phyloP scores from a whole-genome alignment of 2,329 filamentous ascomycete species.

The Arthroderma sp. region DNA sequence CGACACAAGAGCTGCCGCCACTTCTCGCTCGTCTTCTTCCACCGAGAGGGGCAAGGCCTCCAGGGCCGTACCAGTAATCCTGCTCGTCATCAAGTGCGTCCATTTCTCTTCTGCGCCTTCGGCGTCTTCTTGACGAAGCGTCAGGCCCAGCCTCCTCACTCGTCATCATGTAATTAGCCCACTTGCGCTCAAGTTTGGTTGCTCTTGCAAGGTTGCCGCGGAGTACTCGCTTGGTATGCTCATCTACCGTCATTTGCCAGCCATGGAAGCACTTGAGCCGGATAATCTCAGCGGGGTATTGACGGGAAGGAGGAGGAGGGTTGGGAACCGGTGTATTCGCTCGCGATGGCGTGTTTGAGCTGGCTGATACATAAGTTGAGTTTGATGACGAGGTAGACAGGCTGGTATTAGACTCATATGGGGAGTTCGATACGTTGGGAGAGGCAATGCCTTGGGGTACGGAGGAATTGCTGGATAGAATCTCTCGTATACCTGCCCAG shows the following conservation, averaged over 20 bases:
- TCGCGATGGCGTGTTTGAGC: constrained; percentile 1
- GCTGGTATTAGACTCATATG: constrained; percentile 18
- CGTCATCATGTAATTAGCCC: constrained; percentile 89
- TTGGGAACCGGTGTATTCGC: not conserved
- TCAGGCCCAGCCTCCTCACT: constrained; percentile 64
- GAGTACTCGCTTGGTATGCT: constrained; percentile 78
- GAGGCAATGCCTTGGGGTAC: constrained; percentile 40
- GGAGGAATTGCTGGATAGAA: constrained; percentile 73
- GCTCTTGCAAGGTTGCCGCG: constrained; percentile 63
- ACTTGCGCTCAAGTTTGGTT: constrained; percentile 70
- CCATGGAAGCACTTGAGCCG: constrained; percentile 86
- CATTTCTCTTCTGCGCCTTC: constrained; percentile 68
- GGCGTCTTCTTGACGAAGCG: constrained; percentile 49
- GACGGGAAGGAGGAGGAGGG: constrained; percentile 17
- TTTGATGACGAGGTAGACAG: not conserved
- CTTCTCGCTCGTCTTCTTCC: constrained; percentile 51
- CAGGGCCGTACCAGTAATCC: constrained; percentile 19
- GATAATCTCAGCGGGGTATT: constrained; percentile 67
- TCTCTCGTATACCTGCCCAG: constrained; percentile 80
- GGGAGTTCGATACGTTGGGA: constrained; percentile 18
- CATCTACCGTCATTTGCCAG: constrained; percentile 88
- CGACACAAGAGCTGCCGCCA: constrained; percentile 38
- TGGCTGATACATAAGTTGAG: not conserved
- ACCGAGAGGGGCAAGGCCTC: constrained; percentile 25
- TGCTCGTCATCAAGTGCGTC: constrained; percentile 60